A percentile compares a stretch with the other conserved stretches of the same genome.
These are phyloP conservation scores for Vigna mungo DNA, from an alignment of 306 rosid species.

Conservation along the genomic window DNA sequence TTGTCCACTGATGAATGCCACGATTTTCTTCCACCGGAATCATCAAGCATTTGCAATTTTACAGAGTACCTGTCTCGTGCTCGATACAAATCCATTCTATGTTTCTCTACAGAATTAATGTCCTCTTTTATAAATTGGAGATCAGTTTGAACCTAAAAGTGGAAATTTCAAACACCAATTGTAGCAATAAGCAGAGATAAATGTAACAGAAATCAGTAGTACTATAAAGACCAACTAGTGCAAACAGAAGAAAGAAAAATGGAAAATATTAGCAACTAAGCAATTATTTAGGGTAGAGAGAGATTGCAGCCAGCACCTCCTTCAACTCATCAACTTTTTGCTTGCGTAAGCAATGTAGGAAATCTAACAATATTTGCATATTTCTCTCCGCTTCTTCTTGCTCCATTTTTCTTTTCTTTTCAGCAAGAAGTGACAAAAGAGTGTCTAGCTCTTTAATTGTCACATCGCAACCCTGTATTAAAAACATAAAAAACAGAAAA, in stretches of 20 bases:
- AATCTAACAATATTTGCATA: constrained; percentile 89
- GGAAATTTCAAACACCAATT: constrained; percentile 26
- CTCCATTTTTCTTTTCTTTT: constrained; percentile 97
- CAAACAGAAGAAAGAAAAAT: constrained; percentile 25
- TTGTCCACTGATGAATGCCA: constrained; percentile 72
- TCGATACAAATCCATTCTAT: constrained; percentile 79
- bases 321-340: constrained; percentile 84
- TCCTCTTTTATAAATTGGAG: constrained; percentile 94
- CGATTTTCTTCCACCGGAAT: constrained; percentile 72
- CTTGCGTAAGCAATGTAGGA: constrained; percentile 86
- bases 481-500: neutral
- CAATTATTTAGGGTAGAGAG: constrained; percentile 37
- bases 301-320: constrained; percentile 66
- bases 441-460: constrained; percentile 86
- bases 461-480: constrained; percentile 86
- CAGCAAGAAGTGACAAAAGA: constrained; percentile 77
- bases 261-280: neutral
- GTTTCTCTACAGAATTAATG: constrained; percentile 84
- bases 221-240: constrained; percentile 28
- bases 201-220: constrained; percentile 25
- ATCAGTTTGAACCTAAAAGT: constrained; percentile 81
- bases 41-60: constrained; percentile 79
- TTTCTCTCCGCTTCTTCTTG: constrained; percentile 98
- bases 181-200: constrained; percentile 27
- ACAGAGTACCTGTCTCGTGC: constrained; percentile 74